A percentile compares a stretch with the other conserved stretches of the same genome.
Conservation (phyloP, 2,329 filamentous ascomycete species). For the Fusarium denticulatum region DNA sequence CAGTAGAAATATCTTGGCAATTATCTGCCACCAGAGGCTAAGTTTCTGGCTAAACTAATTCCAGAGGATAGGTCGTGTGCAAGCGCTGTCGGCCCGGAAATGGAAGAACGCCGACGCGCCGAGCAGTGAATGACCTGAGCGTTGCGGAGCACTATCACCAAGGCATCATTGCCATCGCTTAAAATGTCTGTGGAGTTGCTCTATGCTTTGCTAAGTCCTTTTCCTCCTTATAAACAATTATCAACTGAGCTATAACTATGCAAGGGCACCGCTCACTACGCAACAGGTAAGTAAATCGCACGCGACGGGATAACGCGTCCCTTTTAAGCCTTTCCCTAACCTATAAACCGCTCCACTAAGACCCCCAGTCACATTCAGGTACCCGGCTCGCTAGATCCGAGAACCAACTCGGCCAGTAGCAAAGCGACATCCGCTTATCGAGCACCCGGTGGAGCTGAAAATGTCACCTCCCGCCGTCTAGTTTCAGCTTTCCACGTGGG, state of each 20-base stretch:
- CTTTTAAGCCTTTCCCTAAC: not conserved
- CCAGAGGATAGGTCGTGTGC: no score
- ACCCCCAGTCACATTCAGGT: not conserved
- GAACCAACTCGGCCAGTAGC: not conserved
- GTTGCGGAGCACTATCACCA: fast-evolving
- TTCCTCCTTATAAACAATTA: fast-evolving
- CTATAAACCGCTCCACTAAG: not conserved
- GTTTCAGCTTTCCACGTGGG: not conserved
- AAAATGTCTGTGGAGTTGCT: fast-evolving
- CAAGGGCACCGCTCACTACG: no score
- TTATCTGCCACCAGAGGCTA: not conserved
- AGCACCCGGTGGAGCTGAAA: not conserved
- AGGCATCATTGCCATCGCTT: not conserved
- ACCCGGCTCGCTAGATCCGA: not conserved
- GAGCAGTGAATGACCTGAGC: not conserved
- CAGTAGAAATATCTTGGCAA: not conserved
- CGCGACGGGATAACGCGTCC: not conserved
- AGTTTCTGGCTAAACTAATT: no score
- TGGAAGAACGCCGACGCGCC: no score
- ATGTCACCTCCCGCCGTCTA: not conserved
- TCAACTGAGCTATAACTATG: not conserved
- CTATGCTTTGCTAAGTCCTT: fast-evolving
- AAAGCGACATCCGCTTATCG: not conserved
- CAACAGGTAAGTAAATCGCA: not conserved
- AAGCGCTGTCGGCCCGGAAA: not conserved